Evolutionary conservation across 495 filamentous ascomycete species (phyloP), one percentile per base, ranked within the genome.

Genomic region (Lichenothelia convexa): DNA sequence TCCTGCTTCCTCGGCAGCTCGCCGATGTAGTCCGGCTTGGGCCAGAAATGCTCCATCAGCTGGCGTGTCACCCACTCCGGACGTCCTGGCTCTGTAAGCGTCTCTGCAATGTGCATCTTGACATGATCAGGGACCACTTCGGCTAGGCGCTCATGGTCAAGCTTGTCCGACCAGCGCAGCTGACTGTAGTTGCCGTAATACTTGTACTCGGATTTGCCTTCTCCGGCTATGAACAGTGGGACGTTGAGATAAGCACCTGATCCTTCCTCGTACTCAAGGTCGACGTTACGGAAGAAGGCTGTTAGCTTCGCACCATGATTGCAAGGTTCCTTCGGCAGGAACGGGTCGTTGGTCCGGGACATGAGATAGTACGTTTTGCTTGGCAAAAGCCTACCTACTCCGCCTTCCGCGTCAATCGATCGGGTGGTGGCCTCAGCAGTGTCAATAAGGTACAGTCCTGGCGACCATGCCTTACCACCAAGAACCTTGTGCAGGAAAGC

Each of bases 141-240:
- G 12, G 44, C 30, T 35, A 54, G 39, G 23, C 43, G 39, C 23
- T 59, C 54, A 32, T 50, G 52, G 44, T 56, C 52, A 6, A 59
- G 48, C 30, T 49, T 52, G 27, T 59, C 56, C 22, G 37, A 45
- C 48, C 45, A 56, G 3, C 54, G 51, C 5, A 27, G 39, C 30
- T 59, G 54, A 4, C 30, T 37, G 39, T 59, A 59, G 19, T 47
- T 37, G 17, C 56, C 56, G 35, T 36, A 57, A 39, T 59, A 59
- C 9, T 41, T 32, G 34, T 55, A 59, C 17, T 38, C 40, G 16
- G 26, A 30, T 15, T 30, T 8, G n/a, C 39, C 30, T 13, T 32
- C 12, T 30, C 27, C 21, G 15, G 32, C 34, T 34, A 57, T 32
- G 37, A 59, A 59, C 11, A 59, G 21, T 9, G 56, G 54, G 2